Base-by-base conservation (phyloP, 768 basidiomycete genomes). In the Kockovaella imperatae region DNA sequence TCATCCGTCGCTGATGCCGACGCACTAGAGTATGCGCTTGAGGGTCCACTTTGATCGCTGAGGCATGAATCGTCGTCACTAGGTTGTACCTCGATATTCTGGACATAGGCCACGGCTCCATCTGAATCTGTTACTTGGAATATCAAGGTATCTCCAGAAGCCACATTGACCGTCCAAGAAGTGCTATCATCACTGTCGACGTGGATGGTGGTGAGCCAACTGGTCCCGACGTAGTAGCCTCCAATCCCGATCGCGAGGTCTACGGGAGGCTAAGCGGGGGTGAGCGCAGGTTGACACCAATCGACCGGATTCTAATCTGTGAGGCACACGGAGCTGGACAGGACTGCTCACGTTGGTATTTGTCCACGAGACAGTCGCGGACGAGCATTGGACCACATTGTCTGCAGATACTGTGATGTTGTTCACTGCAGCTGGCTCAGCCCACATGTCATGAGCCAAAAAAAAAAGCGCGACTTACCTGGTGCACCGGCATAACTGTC, bases 71-170 rank as follows among this genome's bases (percentile, higher is more conserved):
- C 17, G 42, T 66, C 63, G 15, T 43, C 50, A 11, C 51, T 47
- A 2, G 8, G 36, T 3, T 25, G 52, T 20, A 69, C 61, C 31
- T 60, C 47, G 26, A 67, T 34, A 46, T 69, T 69, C 47, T 69
- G 68, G 1, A 59, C 39, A 45, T 69, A 69, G 15, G 58, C 62
- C 11, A 57, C 59, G n/a, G 47, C 34, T 23, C 56, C 56, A 5
- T 24, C 47, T 5, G 56, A 43, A 43, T 69, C 68, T n/a, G 53
- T 62, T n/a, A 69, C 43, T 45, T 62, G 50, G 49, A 69, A 69
- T 49, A 63, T 63, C 44, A 69, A 39, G 34, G 47, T 52, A 11
- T 50, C 48, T 4, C 60, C 62, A 1, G 43, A 35, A 3, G 60
- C 30, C 30, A 61, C 50, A 28, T 44, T 52, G 38, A 69, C 65